Evolutionary conservation across 2,329 filamentous ascomycete species (phyloP).

Genomic region (Bertia moriformis): DNA sequence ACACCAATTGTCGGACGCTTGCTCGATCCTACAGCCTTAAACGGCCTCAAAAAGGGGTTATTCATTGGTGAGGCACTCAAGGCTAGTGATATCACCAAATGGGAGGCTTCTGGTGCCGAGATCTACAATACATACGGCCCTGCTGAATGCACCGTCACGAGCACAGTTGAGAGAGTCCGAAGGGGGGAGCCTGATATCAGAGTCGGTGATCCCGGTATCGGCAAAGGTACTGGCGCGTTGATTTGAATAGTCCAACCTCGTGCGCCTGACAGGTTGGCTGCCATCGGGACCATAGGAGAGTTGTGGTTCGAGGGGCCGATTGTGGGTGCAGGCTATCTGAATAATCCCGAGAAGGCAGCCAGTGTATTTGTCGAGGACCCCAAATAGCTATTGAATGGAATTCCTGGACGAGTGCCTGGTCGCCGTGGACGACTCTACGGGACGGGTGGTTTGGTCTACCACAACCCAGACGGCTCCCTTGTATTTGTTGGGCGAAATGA

Average conservation of each 20-base stretch:
- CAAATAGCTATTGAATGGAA: conserved; percentile 11
- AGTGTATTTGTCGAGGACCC: conserved; percentile 21
- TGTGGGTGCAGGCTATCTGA: conserved; percentile 22
- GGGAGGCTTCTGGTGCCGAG: no score
- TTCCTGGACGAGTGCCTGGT: conserved; percentile 19
- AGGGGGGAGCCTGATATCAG: no score
- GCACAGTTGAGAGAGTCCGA: background rate
- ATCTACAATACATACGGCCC: background rate
- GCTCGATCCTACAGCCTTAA: background rate
- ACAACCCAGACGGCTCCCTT: conserved; percentile 12
- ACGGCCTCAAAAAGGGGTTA: background rate
- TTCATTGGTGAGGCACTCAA: background rate
- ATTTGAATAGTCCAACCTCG: conserved; percentile 5
- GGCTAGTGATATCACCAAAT: background rate
- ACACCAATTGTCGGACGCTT: conserved; percentile 2
- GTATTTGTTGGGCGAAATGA: conserved; percentile 26
- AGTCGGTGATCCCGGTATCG: no score
- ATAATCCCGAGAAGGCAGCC: conserved; percentile 19
- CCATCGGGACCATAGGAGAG: conserved; percentile 8
- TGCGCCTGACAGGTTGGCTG: conserved; percentile 3
- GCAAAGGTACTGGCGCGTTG: background rate
- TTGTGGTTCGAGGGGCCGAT: conserved; percentile 11
- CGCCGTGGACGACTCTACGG: conserved; percentile 16
- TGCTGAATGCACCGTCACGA: background rate
- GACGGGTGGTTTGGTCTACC: conserved; percentile 18